These are phyloP conservation scores for Cenchrus purpureus DNA, from an alignment of 176 grass and related monocot species.

Conservation along the genomic window DNA sequence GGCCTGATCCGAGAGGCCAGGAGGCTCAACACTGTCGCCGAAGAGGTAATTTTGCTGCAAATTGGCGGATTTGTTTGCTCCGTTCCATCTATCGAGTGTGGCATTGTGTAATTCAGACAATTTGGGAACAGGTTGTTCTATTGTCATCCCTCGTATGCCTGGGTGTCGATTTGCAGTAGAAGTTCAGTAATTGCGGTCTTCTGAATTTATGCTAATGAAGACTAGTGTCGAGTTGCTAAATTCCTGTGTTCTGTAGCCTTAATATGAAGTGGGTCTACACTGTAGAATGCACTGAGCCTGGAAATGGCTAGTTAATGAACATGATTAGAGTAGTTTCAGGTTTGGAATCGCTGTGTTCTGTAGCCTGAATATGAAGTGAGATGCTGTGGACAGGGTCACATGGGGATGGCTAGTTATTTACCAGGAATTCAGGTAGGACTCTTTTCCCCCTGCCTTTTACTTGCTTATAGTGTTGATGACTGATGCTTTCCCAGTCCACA, in stretches of 20 bases:
- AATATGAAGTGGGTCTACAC: too few relatives aligned
- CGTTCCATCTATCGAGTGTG: neutral
- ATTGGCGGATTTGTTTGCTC: neutral
- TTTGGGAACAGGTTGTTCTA: neutral
- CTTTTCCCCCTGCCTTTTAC: too few relatives aligned
- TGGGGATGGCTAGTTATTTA: neutral
- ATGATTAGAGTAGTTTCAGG: neutral
- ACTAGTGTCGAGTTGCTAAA: too few relatives aligned
- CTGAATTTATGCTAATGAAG: neutral
- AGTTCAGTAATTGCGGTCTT: neutral
- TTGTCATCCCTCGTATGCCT: neutral
- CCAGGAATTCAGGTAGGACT: too few relatives aligned
- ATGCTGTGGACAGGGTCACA: neutral
- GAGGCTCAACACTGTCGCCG: constrained; percentile 34
- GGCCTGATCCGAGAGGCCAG: constrained; percentile 36
- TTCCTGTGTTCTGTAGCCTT: too few relatives aligned
- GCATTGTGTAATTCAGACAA: neutral
- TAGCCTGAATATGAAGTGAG: neutral
- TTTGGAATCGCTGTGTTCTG: neutral
- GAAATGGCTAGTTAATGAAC: too few relatives aligned
- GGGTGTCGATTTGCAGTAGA: neutral
- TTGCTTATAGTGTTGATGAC: neutral
- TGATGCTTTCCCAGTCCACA: neutral
- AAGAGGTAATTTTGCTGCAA: constrained; percentile 46
- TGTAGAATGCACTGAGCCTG: too few relatives aligned